Evolutionary conservation across 2,329 filamentous ascomycete genomes (phyloP), one percentile per base, ranked within the genome.

Genomic region (Coniochaeta pulveracea): DNA sequence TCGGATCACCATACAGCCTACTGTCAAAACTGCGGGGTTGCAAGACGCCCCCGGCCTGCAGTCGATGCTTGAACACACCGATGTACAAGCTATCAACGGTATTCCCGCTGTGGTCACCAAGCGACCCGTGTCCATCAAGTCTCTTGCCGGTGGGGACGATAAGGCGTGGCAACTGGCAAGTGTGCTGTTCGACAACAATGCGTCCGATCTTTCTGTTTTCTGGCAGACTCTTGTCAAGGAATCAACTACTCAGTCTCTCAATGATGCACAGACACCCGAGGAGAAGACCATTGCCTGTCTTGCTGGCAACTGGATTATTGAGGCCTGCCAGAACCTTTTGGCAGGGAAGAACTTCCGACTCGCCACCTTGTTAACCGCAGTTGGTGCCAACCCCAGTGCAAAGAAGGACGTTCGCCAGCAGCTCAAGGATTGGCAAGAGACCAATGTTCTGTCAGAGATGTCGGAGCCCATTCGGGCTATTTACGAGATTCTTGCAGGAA

Each of bases 401-500:
- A 82, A 78, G 48, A 73, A 73, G 39, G 80, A 89, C 40, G 84
- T 96, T 60, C 67, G 67, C 16, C 69, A 77, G 36, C 91, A 98
- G 52, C 69, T 98, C 34, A 74, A 78, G 38, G 77, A 81, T 33
- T 98, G 91, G 91, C 76, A 79, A 22, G 72, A 83, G 18, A 76
- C 84, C 22, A 85, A 86, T 48, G 75, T 89, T 29, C 71, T 93
- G 12, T 84, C 85, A 2, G 93, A 98, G 53, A 86, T 98, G 56
- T 77, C 74, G 11, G 80, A 91, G 43, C 68, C 85, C 2, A 74
- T 94, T 27, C 80, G 91, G 35, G 80, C 88, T 7, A 66, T 98
- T 21, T 98, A 95, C 51, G 85, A 93, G 54, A 69, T 98, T 18
- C 64, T 95, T 9, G 76, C 85, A 19, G 91, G 93, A 23, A 91